Evolutionary conservation across 164 flowering plant species (phyloP), one percentile per base, ranked within the genome.

Genomic region (Vitis rotundifolia): DNA sequence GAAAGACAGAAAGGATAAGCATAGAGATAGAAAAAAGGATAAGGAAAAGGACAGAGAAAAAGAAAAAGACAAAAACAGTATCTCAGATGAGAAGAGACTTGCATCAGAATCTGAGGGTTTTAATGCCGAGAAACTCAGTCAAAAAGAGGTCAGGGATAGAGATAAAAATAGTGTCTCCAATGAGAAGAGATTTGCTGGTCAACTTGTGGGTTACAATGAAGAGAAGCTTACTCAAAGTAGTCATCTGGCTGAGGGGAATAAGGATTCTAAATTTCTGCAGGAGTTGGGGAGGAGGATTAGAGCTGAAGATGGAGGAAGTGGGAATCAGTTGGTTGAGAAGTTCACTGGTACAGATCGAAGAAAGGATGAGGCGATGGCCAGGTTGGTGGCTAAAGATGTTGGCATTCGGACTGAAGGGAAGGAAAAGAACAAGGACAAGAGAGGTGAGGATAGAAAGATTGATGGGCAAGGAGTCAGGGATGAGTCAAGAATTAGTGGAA

Each of bases 1-100:
- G 85, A 88, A 87, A 72, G 88, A 87, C 54, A 81, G 77, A 61
- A 87, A 88, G 79, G 91, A 87, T 57, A 89, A 83, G 57, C 83
- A 80, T 72, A 83, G 73, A 66, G 92, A 87, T 66, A 87, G 82
- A 73, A 81, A 83, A 82, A 86, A 85, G 70, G 87, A 89, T 54
- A 84, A 75, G 84, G 84, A 77, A 50, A 86, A 67, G 60, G 86
- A 80, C 57, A 85, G 73, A 76, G 85, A 82, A 37, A 86, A 72
- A 55, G 86, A 81, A 13, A 84, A 74, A 73, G 72, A 78, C 9
- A 78, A 77, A 68, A 67, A 18, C 59, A 66, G 69, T 61, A 37
- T 44, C 26, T 73, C 76, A 10, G 91, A 71, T 59, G 88, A 81
- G 75, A 76, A 74, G 64, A 84, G 59, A 64, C 64, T 57, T 77